Evolutionary conservation across 1,284 basidiomycete genomes (phyloP), one percentile per base, ranked within the genome.

Genomic region (Cryptococcus wingfieldii): DNA sequence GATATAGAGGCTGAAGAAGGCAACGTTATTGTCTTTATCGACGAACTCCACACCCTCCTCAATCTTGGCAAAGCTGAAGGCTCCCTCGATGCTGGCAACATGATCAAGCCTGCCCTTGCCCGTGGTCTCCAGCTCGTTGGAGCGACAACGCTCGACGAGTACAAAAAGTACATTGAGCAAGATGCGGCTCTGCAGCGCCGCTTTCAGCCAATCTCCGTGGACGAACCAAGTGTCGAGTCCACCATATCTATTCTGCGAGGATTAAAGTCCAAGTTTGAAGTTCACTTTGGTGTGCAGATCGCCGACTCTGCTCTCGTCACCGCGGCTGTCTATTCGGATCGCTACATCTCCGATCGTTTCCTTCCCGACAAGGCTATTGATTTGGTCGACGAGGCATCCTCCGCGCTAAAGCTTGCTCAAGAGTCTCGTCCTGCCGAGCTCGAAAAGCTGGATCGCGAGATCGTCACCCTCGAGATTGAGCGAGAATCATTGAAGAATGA

Each of bases 31-130:
- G 87, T 87, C 69, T 94, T 94, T 74, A 91, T 94, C 56, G 91
- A 95, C 68, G 92, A 95, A 83, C 84, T 95, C 48, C 91, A 75
- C 51, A 74, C 69, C 2, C 56, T 75, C 12, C 60, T 64, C 58
- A 87, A 90, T 61, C 83, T 94, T 12, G 92, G 92, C 2, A 95
- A 95, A 75, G 83, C 89, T 0, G 92, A 95, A 78, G 92, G 92
- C 9, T 88, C 87, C 58, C 87, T 96, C 61, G 90, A 95, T 65
- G 92, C 88, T 1, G 90, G 88, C 0, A 90, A 95, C 55, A 75
- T 74, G 68, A 71, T 74, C 63, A 76, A 76, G 60, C 74, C 76
- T 14, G 87, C 89, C 0, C 81, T 94, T 4, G 90, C 90, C 2
- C 80, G 90, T 42, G 91, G 91, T 3, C 77, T 94, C 4, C 88